Conservation (phyloP, 371 early-diverging fungal genomes). For the Mucor irregularis region DNA sequence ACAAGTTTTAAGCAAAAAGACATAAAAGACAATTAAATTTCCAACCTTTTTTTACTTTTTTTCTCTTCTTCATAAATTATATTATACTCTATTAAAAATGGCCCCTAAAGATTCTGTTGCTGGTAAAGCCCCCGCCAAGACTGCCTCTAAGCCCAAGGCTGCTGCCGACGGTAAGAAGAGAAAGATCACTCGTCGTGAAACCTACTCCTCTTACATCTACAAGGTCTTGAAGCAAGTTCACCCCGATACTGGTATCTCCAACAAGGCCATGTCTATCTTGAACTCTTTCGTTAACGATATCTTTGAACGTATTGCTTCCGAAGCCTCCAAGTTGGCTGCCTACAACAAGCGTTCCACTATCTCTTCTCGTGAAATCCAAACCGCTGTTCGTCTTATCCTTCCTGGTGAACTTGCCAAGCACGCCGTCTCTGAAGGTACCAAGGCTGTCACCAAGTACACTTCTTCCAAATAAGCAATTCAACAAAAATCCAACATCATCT, state of each 20-base stretch:
- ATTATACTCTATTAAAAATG: not conserved
- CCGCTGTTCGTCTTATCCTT: conserved; percentile 90
- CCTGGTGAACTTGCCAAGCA: conserved; percentile 97
- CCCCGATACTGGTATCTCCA: conserved; percentile 97
- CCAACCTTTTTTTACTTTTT: not conserved
- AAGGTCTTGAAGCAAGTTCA: conserved; percentile 97
- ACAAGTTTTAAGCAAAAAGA: too few relatives aligned
- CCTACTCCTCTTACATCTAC: conserved; percentile 95
- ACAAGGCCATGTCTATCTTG: conserved; percentile 98
- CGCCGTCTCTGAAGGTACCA: conserved; percentile 97
- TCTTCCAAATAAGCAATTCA: conserved; percentile 56
- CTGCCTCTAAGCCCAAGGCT: conserved; percentile 5
- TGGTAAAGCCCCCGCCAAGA: conserved; percentile 1
- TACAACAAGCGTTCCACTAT: conserved; percentile 96
- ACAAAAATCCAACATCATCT: not conserved
- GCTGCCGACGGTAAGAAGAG: conserved; percentile 51
- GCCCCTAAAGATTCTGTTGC: conserved; percentile 12
- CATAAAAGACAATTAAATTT: not conserved
- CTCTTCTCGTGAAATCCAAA: conserved; percentile 95
- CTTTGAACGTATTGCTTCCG: conserved; percentile 90
- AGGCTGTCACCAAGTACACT: conserved; percentile 97
- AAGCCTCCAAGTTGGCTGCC: conserved; percentile 92
- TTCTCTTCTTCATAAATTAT: not conserved
- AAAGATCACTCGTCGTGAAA: conserved; percentile 77
- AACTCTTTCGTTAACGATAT: conserved; percentile 98